Evolutionary conservation across 345 rosid species (phyloP), one percentile per base, ranked within the genome.

Genomic region (Limnanthes douglasii): DNA sequence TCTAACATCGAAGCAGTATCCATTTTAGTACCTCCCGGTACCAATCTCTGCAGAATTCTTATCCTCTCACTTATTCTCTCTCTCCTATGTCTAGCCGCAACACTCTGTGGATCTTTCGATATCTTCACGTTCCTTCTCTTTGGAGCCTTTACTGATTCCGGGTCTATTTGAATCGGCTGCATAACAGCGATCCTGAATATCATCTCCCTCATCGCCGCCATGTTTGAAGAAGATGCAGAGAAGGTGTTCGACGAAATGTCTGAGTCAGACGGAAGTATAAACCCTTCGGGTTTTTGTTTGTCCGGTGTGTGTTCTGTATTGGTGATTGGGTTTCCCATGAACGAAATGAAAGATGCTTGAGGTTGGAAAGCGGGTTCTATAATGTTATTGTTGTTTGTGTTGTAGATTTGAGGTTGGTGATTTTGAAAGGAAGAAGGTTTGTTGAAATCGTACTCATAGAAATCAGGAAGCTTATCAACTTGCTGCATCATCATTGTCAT

Each of bases 21-120:
- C 97, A 82, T 86, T 52, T 78, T 86, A 15, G 80, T 86, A 0
- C 97, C 95, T n/a, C 97, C 93, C 0, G 97, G 95, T n/a, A 86
- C 97, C n/a, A 86, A 66, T 56, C 93, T 61, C 57, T 86, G 97
- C 40, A 82, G 63, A 32, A 82, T 82, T 67, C 97, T 60, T 13
- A 86, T 82, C 72, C 78, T 56, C 56, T 86, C 97, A 36, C 95
- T 82, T 40, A 86, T 75, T 54, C 78, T 60, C 48, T 82, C 97
- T 50, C 97, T 66, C 31, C 93, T 45, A 26, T 78, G 97, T 46
- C 95, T 54, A 7, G 97, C 95, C 2, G 93, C 97, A 26, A 86
- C 83, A 45, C 97, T 86, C 41, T 82, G 90, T 1, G 97, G 97
- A 49, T 86, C 97, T 64, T 86, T 86, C 0, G 95, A 86, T 58